Base-by-base conservation (phyloP, 768 basidiomycete species). In the Clavaria fumosa region DNA sequence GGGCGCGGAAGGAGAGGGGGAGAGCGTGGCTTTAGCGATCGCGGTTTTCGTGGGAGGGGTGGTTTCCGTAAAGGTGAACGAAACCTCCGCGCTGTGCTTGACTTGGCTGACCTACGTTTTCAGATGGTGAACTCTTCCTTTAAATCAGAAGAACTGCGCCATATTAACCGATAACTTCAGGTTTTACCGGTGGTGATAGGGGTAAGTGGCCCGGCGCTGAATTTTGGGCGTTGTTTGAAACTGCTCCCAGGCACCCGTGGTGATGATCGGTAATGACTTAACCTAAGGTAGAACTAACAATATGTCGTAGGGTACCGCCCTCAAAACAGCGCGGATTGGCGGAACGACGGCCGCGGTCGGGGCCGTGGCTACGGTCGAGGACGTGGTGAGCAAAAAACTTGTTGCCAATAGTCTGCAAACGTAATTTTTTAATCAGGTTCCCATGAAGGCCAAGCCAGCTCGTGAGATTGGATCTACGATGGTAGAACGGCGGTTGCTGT, bases 301-400 rank as follows among this genome's bases (percentile, higher is more conserved):
- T 38, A n/a, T 26, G 31, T 19, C 33, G 18, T 17, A 57, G 60
- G 56, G 23, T 61, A 51, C 47, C 45, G 53, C 37, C 52, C 53
- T 26, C 50, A 47, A 30, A 52, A 60, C 15, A 49, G 63, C 39
- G 64, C 68, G 20, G 72, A 69, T 33, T 69, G 65, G 61, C 62
- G 70, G 39, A 64, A 63, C 30, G 61, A 59, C 7, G 65, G 65
- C 15, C 53, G 51, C 19, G 57, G 62, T 42, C 56, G 53, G 43
- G 64, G 61, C 0, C 50, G 62, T 19, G 59, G 62, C 18, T 50
- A 66, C 36, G 61, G 60, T 5, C 57, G 69, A 31, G 65, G 68
- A 9, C 62, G 69, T 21, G 64, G 64, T 12, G 54, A 55, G 63
- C 23, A 49, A 51, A 34, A 62, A 66, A 17, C 53, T 62, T 24